phyloP scores from a whole-genome alignment of 2,329 filamentous ascomycete genomes.

The Monosporascus sp. region DNA sequence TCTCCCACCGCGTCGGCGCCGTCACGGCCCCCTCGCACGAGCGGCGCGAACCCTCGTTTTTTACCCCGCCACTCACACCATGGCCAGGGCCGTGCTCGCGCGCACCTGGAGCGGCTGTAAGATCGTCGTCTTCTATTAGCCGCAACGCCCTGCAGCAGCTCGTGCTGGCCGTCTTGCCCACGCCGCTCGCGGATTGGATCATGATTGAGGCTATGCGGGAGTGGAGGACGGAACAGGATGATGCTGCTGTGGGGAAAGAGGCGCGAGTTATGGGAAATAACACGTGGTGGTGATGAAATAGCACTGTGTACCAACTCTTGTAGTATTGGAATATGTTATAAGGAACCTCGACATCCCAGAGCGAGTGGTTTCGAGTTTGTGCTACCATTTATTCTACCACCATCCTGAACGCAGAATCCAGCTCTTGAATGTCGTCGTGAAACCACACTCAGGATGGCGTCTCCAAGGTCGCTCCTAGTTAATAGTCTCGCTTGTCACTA shows the following conservation, averaged over 20 bases:
- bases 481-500: no score
- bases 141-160: not conserved
- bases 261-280: no score
- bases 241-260: not conserved
- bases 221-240: not conserved
- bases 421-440: no score
- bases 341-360: no score
- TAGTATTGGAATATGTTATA: no score
- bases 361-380: no score
- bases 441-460: no score
- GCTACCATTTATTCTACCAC: no score
- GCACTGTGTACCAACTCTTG: no score
- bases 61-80: not conserved
- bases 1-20: constrained; percentile 9
- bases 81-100: constrained; percentile 4
- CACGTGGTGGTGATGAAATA: no score
- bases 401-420: no score
- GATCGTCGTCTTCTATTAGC: not conserved
- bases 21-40: constrained; percentile 1
- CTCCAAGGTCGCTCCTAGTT: no score
- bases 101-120: not conserved
- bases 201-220: not conserved
- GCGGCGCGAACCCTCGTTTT: not conserved
- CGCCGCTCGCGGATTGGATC: not conserved
- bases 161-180: not conserved